Conservation (phyloP, 495 filamentous ascomycete species). For the Tuber brumale region DNA sequence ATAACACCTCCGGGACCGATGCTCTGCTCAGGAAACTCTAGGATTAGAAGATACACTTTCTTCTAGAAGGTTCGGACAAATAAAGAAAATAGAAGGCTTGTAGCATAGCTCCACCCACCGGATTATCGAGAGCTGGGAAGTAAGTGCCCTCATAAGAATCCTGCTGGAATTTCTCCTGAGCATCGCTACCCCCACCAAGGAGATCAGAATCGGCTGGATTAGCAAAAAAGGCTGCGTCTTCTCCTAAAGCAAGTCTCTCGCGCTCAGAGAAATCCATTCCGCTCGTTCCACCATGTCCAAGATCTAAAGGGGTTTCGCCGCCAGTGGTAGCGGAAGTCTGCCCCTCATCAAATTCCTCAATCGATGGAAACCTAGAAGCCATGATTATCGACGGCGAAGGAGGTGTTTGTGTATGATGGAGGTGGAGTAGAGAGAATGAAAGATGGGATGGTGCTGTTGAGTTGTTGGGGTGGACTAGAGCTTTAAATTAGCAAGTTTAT, state of each 20-base stretch:
- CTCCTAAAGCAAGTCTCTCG: slow-evolving; percentile 80
- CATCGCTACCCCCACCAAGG: slow-evolving; percentile 57
- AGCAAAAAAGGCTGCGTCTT: slow-evolving; percentile 86
- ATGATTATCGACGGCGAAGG: slow-evolving; percentile 47
- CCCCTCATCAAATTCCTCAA: slow-evolving; percentile 94
- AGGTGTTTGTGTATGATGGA: slow-evolving; percentile 21
- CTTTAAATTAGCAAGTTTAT: slow-evolving; percentile 8
- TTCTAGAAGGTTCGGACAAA: neutral
- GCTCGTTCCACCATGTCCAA: slow-evolving; percentile 41
- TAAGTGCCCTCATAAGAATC: slow-evolving; percentile 57
- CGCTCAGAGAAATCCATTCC: slow-evolving; percentile 80
- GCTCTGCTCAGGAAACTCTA: slow-evolving; percentile 48
- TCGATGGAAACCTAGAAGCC: slow-evolving; percentile 92
- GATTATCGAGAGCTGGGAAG: slow-evolving; percentile 55
- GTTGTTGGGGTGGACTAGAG: slow-evolving; percentile 15
- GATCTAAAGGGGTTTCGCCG: slow-evolving; percentile 41
- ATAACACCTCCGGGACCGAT: slow-evolving; percentile 84
- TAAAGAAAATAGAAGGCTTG: neutral
- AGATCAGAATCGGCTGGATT: slow-evolving; percentile 73
- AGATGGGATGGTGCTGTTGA: slow-evolving; percentile 7
- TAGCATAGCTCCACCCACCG: slow-evolving; percentile 53
- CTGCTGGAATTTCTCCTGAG: slow-evolving; percentile 64
- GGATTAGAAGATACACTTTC: slow-evolving; percentile 11
- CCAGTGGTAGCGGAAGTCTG: slow-evolving; percentile 46
- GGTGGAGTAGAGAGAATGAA: neutral